Evolutionary conservation across 306 rosid genomes (phyloP).

Genomic region (Begonia masoniana): DNA sequence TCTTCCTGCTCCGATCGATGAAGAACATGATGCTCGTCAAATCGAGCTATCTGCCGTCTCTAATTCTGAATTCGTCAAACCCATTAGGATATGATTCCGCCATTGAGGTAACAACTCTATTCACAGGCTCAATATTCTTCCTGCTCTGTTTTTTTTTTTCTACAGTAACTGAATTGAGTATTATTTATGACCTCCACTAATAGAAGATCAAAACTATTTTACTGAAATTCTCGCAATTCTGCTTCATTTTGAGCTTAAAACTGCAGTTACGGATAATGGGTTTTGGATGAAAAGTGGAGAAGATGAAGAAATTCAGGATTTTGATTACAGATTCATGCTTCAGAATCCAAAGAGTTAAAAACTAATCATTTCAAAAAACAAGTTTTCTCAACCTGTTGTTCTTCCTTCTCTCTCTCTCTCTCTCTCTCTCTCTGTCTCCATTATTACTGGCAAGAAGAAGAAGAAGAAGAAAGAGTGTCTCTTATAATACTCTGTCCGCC

Average conservation of each 20-base stretch:
- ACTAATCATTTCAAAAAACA: no score
- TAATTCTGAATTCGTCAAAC: constrained; percentile 55
- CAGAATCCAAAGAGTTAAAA: constrained; percentile 21
- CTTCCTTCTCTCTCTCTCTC: background rate
- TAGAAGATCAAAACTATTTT: constrained; percentile 3
- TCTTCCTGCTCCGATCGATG: constrained; percentile 75
- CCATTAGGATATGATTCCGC: constrained; percentile 18
- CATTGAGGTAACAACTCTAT: constrained; percentile 23
- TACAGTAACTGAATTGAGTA: constrained; percentile 3
- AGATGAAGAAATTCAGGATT: constrained; percentile 12
- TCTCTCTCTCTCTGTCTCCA: background rate
- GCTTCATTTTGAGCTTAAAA: background rate
- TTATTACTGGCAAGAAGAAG: no score
- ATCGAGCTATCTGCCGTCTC: constrained; percentile 71
- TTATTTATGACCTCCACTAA: constrained; percentile 7
- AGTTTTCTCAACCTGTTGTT: background rate
- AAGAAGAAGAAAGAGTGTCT: no score
- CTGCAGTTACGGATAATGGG: background rate
- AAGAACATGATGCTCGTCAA: constrained; percentile 54
- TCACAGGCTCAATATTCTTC: background rate
- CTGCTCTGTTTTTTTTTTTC: constrained; percentile 5
- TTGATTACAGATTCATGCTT: constrained; percentile 37
- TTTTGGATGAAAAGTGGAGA: background rate
- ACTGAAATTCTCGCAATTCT: background rate
- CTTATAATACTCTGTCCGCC: no score